Base-by-base conservation (phyloP, 148 eudicot genomes). In the Fagopyrum esculentum region DNA sequence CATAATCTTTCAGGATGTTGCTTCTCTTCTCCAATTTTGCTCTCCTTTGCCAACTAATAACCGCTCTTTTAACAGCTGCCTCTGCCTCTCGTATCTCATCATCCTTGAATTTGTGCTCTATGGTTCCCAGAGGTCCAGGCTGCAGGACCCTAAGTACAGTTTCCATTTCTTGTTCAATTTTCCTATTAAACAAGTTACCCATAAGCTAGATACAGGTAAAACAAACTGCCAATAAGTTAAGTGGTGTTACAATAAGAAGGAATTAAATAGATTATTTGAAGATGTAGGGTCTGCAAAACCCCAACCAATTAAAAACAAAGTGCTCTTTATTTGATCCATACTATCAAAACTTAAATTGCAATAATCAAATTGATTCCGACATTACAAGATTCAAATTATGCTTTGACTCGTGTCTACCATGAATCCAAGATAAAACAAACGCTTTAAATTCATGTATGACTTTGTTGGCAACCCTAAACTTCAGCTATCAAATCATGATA, bases 51-150 rank as follows among this genome's bases (percentile, higher is more conserved):
- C 99, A 95, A 82, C 89, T 92, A 75, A 77, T 84, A 40, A 92
- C 84, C 29, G 99, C 96, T 79, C 78, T 86, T 64, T 75, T 81
- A 73, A 90, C 93, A 12, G 87, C 79, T 43, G 83, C 79, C 60
- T 87, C 80, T 8, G 97, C 99, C 74, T 85, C 81, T 5, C 71
- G 76, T 78, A 92, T 90, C 88, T 92, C 99, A 75, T 87, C 89
- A 17, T 89, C 84, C 13, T 89, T 83, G 77, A 92, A 95, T 79
- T 92, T 95, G 86, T 95, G 97, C 60, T 94, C 97, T 61, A 87
- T 81, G 45, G 90, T 86, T 69, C 99, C 99, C 84, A 95, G 78
- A 73, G 93, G 97, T 69, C 99, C 97, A 63, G 99, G 99, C 80
- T 90, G 86, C 22, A 95, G 85, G 43, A 87, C 94, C 75, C 85